A percentile compares a stretch with the other conserved stretches of the same genome.
Conservation (phyloP, 169 alveolate species). For the Perkinsus marinus region DNA sequence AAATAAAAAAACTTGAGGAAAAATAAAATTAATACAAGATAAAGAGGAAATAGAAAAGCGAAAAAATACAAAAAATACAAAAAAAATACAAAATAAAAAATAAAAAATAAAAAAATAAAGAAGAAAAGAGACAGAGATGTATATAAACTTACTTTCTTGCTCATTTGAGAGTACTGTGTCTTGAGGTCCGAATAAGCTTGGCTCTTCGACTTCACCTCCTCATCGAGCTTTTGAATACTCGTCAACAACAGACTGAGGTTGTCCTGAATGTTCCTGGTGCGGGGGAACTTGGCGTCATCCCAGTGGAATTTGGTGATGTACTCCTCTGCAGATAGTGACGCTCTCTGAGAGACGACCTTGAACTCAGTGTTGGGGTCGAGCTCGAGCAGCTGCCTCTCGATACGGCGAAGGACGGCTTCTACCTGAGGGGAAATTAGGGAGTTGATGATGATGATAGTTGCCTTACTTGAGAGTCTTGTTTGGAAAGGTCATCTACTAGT, state of each 20-base stretch:
- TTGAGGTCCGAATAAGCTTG: slow-evolving; percentile 38
- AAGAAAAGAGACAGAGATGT: too few relatives aligned
- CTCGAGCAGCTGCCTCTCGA: slow-evolving; percentile 40
- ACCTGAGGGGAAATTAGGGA: slow-evolving; percentile 14
- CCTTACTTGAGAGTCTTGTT: slow-evolving; percentile 32
- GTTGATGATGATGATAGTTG: background rate
- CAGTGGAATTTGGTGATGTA: slow-evolving; percentile 48
- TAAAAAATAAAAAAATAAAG: background rate
- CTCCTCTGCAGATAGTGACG: slow-evolving; percentile 7
- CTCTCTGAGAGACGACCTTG: slow-evolving; percentile 5
- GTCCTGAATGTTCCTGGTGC: slow-evolving; percentile 45
- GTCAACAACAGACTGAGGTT: slow-evolving; percentile 39
- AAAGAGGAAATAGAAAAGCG: too few relatives aligned
- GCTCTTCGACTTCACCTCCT: slow-evolving; percentile 45
- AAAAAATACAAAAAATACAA: too few relatives aligned
- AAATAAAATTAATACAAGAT: too few relatives aligned
- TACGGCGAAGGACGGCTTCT: slow-evolving; percentile 39
- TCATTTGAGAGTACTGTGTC: slow-evolving; percentile 4
- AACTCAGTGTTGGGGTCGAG: slow-evolving; percentile 20
- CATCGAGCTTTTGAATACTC: slow-evolving; percentile 38
- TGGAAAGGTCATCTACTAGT: slow-evolving; percentile 34
- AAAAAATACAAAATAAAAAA: background rate
- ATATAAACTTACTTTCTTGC: background rate
- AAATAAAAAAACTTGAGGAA: too few relatives aligned
- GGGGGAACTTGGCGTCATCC: slow-evolving; percentile 64